A percentile compares a stretch with the other conserved stretches of the same genome.
Evolutionary conservation across 352 stramenopile species (phyloP).

Genomic region (Phytophthora nicotianae): DNA sequence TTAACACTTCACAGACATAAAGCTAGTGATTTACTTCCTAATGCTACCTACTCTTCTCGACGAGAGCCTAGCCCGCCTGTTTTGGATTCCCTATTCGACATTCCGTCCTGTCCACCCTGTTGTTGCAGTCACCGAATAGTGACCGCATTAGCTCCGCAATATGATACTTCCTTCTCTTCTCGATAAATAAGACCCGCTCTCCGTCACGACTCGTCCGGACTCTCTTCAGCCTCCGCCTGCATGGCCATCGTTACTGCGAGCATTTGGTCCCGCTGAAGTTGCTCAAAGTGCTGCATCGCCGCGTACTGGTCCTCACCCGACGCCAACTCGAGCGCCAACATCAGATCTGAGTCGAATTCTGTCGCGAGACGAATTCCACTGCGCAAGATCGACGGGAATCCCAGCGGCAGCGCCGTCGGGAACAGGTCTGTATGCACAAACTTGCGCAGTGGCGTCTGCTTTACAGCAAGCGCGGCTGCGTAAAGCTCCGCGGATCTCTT

Average conservation of each 20-base stretch:
- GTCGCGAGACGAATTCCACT: conserved; percentile 43
- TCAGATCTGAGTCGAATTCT: conserved; percentile 62
- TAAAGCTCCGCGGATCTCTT: conserved; percentile 57
- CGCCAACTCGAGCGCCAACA: conserved; percentile 67
- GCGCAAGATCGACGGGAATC: conserved; percentile 50
- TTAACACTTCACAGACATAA: conserved; percentile 16
- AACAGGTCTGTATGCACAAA: conserved; percentile 62
- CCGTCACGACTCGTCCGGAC: conserved; percentile 52
- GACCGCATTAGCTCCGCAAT: conserved; percentile 14
- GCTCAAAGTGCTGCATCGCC: conserved; percentile 66
- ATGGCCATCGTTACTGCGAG: conserved; percentile 59
- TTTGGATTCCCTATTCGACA: conserved; percentile 8
- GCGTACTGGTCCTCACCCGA: conserved; percentile 71
- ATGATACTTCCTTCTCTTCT: conserved; percentile 33
- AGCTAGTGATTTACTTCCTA: conserved; percentile 13
- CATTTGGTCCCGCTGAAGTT: conserved; percentile 57
- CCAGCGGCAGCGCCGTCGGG: conserved; percentile 53
- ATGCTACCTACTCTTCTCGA: conserved; percentile 26
- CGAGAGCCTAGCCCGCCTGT: conserved; percentile 15
- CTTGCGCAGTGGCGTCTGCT: conserved; percentile 55
- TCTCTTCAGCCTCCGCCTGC: conserved; percentile 52
- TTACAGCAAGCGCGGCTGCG: conserved; percentile 45
- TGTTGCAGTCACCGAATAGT: conserved; percentile 4
- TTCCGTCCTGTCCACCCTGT: conserved; percentile 9
- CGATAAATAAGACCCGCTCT: conserved; percentile 50